A percentile compares a stretch with the other conserved stretches of the same genome.
phyloP scores from a whole-genome alignment of 177 flowering plant species.

The Vitis hybrid region DNA sequence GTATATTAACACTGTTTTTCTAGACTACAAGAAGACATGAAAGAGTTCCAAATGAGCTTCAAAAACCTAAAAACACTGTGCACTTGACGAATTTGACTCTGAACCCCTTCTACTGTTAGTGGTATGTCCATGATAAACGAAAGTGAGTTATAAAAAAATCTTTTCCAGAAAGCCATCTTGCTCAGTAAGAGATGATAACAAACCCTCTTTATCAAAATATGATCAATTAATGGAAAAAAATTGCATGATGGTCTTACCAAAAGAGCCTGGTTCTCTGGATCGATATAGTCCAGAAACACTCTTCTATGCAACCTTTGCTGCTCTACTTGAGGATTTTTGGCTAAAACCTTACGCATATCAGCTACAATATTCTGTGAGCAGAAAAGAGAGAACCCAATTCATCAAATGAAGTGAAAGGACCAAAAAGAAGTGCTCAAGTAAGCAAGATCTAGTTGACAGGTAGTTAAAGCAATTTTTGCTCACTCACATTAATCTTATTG shows the following conservation, averaged over 20 bases:
- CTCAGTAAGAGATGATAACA: no score
- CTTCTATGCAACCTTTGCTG: slow-evolving; percentile 91
- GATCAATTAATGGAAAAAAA: neutral
- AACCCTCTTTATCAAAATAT: neutral
- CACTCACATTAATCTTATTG: slow-evolving; percentile 79
- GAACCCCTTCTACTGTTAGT: no score
- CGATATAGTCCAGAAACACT: slow-evolving; percentile 72
- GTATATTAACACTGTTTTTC: no score
- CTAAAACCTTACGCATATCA: slow-evolving; percentile 94
- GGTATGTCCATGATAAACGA: no score
- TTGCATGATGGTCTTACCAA: slow-evolving; percentile 43
- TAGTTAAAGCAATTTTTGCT: slow-evolving; percentile 3
- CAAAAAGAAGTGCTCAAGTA: neutral
- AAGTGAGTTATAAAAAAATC: no score
- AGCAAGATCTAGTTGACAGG: slow-evolving; percentile 1
- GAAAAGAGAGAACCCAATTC: slow-evolving; percentile 4
- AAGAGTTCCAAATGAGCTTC: no score
- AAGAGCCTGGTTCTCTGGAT: slow-evolving; percentile 90
- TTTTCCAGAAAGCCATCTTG: no score
- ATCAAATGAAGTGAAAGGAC: neutral
- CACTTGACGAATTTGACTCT: no score
- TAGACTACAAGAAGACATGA: no score
- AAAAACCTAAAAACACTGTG: no score
- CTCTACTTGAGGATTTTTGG: slow-evolving; percentile 97
- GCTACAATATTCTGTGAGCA: slow-evolving; percentile 77